A percentile compares a stretch with the other conserved stretches of the same genome.
Conservation (phyloP, 2,329 filamentous ascomycete genomes). For the Zasmidium cellare region DNA sequence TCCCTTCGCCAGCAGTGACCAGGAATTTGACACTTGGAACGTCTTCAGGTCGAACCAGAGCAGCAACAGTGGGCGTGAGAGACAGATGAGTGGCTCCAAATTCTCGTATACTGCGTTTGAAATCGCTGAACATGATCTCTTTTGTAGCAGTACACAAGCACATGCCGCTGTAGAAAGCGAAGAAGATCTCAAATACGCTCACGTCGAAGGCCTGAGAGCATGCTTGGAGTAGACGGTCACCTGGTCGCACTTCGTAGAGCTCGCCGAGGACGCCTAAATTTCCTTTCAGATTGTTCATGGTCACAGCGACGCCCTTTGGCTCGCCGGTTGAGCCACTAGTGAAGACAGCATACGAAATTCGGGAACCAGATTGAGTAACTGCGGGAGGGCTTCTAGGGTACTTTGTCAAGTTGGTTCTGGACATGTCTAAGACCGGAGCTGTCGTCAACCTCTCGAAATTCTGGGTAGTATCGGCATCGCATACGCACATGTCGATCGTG, state of each 20-base stretch:
- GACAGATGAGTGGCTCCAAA: conserved; percentile 76
- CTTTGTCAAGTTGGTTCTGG: conserved; percentile 30
- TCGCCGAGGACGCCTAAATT: conserved; percentile 68
- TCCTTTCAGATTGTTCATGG: conserved; percentile 72
- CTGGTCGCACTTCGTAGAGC: conserved; percentile 61
- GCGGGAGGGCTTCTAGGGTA: conserved; percentile 37
- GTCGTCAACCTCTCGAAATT: conserved; percentile 16
- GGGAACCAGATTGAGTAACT: conserved; percentile 43
- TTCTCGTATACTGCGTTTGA: conserved; percentile 65
- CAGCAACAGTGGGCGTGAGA: conserved; percentile 81
- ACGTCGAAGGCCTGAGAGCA: conserved; percentile 85
- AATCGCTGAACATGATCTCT: conserved; percentile 70
- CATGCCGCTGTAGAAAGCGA: conserved; percentile 75
- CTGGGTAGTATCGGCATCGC: conserved; percentile 25
- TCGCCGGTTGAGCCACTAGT: conserved; percentile 80
- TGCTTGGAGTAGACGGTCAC: conserved; percentile 71
- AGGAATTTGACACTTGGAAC: conserved; percentile 73
- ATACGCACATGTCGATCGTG: conserved; percentile 50
- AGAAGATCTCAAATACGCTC: conserved; percentile 89
- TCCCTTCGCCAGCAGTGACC: conserved; percentile 77
- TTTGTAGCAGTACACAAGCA: conserved; percentile 75
- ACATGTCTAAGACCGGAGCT: conserved; percentile 29
- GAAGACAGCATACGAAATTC: conserved; percentile 73
- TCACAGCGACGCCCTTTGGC: conserved; percentile 79
- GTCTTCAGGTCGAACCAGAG: conserved; percentile 66